Base-by-base conservation (phyloP, 176 grass and related monocot species). In the Rhipidocladum racemiflorum region DNA sequence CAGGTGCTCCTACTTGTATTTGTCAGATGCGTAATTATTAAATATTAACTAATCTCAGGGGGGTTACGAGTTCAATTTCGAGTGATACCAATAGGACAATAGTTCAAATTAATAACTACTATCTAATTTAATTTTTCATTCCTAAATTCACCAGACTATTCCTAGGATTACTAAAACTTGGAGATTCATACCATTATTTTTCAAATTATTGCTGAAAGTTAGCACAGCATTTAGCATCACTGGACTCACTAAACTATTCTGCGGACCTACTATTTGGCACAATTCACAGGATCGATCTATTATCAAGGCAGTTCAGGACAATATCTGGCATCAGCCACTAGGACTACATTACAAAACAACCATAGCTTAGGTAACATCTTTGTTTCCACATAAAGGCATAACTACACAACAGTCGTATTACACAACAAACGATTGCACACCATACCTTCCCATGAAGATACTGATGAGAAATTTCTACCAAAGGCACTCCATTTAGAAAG, bases 381-480 rank as follows among this genome's bases (percentile, higher is more conserved):
- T 5, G 29, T 68, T 68, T 60, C 30, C 48, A 46, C 81, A 88
- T 61, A 48, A 28, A 62, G 14, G 14, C 13, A 16, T 9, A 29
- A 46, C 21, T 18, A 12, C 14, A 53, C 48, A 68, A 35, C 27
- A 82, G 25, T 32, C 21, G 14, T 35, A 70, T 2, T 51, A 16
- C 18, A 49, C 14, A 23, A 79, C 10, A 54, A 74, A 48, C 65
- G 25, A 48, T 27, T 68, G 56, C 59, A 72, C 35, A 32, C 1
- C 74, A 40, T 92, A 98, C 96, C 96, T 95, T 89, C 77, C 68
- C 86, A 72, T 98, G 96, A 29, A 98, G 96, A 93, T 87, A 93
- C 10, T 87, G 72, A 75, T 90, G 90, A 5, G 90, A 93, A 86
- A 98, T 91, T 87, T 98, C 96, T 70, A 82, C 87, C 76, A 95